Conservation (phyloP, 805 yeast genomes). For the Lipomyces anomalus region DNA sequence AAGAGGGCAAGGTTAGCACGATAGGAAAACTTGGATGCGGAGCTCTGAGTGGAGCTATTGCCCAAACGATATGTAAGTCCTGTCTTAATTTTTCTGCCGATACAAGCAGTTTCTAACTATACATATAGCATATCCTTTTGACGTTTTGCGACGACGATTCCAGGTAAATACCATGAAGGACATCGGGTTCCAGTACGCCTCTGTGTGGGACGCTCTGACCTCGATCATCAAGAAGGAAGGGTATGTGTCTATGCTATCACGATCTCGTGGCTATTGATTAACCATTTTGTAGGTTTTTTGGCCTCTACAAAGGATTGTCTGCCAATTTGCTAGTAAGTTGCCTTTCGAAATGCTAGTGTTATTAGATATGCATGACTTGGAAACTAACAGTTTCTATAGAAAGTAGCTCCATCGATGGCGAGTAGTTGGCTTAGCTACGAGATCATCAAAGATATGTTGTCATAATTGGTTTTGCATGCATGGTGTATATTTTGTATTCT, state of each 20-base stretch:
- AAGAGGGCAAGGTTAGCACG: conserved; percentile 37
- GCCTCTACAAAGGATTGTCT: conserved; percentile 52
- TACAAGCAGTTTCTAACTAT: not conserved
- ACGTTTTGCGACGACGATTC: conserved; percentile 77
- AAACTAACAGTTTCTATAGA: conserved; percentile 53
- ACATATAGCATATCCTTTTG: conserved; percentile 68
- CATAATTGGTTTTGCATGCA: too few species aligned
- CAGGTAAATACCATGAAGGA: conserved; percentile 82
- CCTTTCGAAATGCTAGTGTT: not conserved
- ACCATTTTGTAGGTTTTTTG: conserved; percentile 53
- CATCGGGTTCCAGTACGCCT: conserved; percentile 75
- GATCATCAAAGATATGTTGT: conserved; percentile 44
- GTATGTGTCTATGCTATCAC: conserved; percentile 44
- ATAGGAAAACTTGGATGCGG: conserved; percentile 66
- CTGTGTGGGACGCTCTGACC: conserved; percentile 66
- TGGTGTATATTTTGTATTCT: too few species aligned
- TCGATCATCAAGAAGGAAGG: conserved; percentile 74
- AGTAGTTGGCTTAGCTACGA: conserved; percentile 91
- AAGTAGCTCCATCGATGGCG: conserved; percentile 93
- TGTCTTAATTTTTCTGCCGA: too few species aligned
- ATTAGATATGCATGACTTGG: too few species aligned
- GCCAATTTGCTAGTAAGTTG: conserved; percentile 27
- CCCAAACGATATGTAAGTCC: conserved; percentile 61
- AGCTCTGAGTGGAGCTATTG: conserved; percentile 80
- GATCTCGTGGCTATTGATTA: conserved; percentile 67